Base-by-base conservation (phyloP, 768 basidiomycete genomes). In the Peribolospora kevripleyi region DNA sequence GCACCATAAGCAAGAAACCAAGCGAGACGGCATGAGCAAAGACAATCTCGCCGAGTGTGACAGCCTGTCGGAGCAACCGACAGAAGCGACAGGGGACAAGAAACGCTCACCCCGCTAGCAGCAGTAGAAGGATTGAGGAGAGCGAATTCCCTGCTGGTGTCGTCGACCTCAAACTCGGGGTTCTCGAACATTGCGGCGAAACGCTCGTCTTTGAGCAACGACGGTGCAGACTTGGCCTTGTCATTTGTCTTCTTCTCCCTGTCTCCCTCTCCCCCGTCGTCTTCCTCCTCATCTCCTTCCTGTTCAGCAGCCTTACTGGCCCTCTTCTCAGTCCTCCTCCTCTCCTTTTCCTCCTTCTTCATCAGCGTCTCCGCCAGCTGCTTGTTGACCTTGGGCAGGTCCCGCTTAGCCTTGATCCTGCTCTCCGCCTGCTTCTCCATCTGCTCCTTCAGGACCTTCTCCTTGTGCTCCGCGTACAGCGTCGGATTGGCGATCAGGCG, bases 401-500 rank as follows among this genome's bases (percentile, higher is more conserved):
- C 64, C 67, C 86, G 87, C 68, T 75, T 76, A 46, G 84, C 70
- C 10, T 93, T 79, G 66, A 98, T 97, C 49, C 93, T 76, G 8
- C 78, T 82, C 68, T 97, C 90, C 0, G 85, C 80, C 72, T 93
- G 75, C 67, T 87, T 87, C 56, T 88, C 87, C 70, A 98, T 77
- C 67, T 87, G 86, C 63, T 85, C 81, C 52, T 76, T 76, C 53
- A 95, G 75, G 64, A 86, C 70, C 63, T 80, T 81, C 67, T 91
- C 87, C 59, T 87, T 81, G 67, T 95, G 80, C 64, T 98, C 93
- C 46, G 79, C 80, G 66, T 97, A 95, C 7, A 81, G 86, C 65
- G 86, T 90, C 2, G 93, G 93, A 70, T 97, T 95, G 55, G 87
- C 81, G 61, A 97, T 88, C 59, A 91, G 76, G 41, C 90, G 80